A percentile compares a stretch with the other conserved stretches of the same genome.
These are phyloP conservation scores for Discostella stelligeroides DNA, from an alignment of 108 stramenopile genomes.

Conservation along the genomic window DNA sequence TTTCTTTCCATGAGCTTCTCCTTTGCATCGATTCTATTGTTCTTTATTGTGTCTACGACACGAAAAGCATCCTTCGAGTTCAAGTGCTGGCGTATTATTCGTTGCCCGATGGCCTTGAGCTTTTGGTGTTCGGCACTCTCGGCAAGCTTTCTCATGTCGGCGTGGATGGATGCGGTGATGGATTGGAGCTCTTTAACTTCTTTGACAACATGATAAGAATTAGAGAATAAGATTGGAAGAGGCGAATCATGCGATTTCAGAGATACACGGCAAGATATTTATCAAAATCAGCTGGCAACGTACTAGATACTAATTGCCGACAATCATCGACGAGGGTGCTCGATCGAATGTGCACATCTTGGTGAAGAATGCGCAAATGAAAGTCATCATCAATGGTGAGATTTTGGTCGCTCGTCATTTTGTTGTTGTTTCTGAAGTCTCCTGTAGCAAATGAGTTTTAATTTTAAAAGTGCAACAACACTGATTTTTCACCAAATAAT, in stretches of 20 bases:
- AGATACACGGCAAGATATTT: too few relatives aligned
- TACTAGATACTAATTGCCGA: slow-evolving; percentile 30
- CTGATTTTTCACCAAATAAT: background rate
- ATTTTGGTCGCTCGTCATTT: slow-evolving; percentile 10
- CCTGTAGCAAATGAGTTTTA: background rate
- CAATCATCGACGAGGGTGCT: slow-evolving; percentile 15
- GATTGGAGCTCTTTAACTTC: slow-evolving; percentile 32
- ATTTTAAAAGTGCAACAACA: background rate
- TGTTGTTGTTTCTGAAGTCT: slow-evolving; percentile 3
- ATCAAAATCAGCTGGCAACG: too few relatives aligned
- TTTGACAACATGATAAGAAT: too few relatives aligned
- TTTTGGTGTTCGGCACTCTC: slow-evolving; percentile 21
- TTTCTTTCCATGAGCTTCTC: background rate
- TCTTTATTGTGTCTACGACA: background rate
- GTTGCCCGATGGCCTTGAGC: slow-evolving; percentile 25
- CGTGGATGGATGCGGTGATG: slow-evolving; percentile 8
- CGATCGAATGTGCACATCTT: slow-evolving; percentile 13
- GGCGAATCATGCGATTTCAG: too few relatives aligned
- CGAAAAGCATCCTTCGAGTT: background rate
- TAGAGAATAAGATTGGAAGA: background rate
- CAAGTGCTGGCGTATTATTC: slow-evolving; percentile 7
- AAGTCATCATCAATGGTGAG: slow-evolving; percentile 22
- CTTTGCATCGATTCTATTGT: slow-evolving; percentile 5
- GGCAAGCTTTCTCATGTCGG: slow-evolving; percentile 6
- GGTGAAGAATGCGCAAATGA: slow-evolving; percentile 19